Percentiles rank a stretch among this genome's conserved stretches.
Conservation (phyloP, 306 rosid species). For the Abrus precatorius region DNA sequence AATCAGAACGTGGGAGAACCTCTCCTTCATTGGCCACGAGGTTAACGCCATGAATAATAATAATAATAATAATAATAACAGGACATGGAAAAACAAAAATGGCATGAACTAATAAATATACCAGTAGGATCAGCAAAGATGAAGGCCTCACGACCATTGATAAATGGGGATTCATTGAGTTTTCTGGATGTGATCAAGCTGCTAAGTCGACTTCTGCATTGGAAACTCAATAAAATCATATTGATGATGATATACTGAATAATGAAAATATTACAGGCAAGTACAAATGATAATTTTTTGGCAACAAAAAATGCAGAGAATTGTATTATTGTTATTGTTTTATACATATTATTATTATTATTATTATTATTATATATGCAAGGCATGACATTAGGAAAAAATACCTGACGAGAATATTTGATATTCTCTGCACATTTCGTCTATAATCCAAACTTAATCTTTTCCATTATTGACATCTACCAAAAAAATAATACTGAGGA, state of each 20-base stretch:
- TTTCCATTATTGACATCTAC: conserved; percentile 31
- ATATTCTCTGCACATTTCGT: background rate
- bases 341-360: background rate
- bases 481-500: background rate
- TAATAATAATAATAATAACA: background rate
- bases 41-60: background rate
- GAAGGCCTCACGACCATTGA: conserved; percentile 49
- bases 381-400: conserved; percentile 29
- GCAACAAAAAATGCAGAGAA: background rate
- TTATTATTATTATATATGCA: too few species aligned
- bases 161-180: conserved; percentile 38
- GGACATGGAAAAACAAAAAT: background rate
- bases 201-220: conserved; percentile 12
- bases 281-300: background rate
- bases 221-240: conserved; percentile 45
- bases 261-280: conserved; percentile 6
- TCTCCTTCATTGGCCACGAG: background rate
- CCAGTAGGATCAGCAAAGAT: conserved; percentile 40
- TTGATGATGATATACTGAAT: background rate
- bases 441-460: conserved; percentile 43
- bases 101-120: background rate
- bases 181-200: conserved; percentile 15
- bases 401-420: conserved; percentile 42
- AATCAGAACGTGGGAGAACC: background rate
- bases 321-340: conserved; percentile 10